phyloP scores from a whole-genome alignment of 139 green algal species.

The Gonium pectorale region DNA sequence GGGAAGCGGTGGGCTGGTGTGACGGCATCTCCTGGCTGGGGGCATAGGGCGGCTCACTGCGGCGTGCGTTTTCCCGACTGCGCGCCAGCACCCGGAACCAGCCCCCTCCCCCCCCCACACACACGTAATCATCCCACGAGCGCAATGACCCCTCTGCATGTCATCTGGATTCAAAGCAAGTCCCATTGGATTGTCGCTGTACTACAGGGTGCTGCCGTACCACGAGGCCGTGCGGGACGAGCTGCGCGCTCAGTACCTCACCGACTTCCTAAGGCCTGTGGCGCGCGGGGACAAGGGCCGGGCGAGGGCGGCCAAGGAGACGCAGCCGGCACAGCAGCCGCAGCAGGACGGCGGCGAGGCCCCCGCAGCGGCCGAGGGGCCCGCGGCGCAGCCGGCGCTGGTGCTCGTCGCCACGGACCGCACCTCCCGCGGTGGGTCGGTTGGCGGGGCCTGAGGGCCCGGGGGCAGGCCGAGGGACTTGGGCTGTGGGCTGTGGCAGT shows the following conservation, averaged over 20 bases:
- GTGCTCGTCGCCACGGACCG: slow-evolving; percentile 62
- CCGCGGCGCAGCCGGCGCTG: background rate
- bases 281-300: background rate
- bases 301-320: background rate
- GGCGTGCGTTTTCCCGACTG: too few relatives aligned
- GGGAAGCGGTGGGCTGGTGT: too few relatives aligned
- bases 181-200: too few relatives aligned
- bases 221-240: slow-evolving; percentile 85
- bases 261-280: slow-evolving; percentile 69
- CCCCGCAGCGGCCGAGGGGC: background rate
- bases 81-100: too few relatives aligned
- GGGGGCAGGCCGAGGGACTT: background rate
- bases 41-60: too few relatives aligned
- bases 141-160: too few relatives aligned
- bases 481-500: too few relatives aligned
- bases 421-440: slow-evolving; percentile 56
- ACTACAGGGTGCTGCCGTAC: slow-evolving; percentile 77
- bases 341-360: background rate
- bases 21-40: too few relatives aligned
- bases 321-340: background rate
- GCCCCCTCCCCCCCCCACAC: too few relatives aligned
- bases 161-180: too few relatives aligned
- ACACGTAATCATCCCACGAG: too few relatives aligned
- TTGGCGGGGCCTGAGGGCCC: too few relatives aligned
- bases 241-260: slow-evolving; percentile 65